Conservation (phyloP, 2,329 filamentous ascomycete species). For the Ophiocordyceps sinensis region DNA sequence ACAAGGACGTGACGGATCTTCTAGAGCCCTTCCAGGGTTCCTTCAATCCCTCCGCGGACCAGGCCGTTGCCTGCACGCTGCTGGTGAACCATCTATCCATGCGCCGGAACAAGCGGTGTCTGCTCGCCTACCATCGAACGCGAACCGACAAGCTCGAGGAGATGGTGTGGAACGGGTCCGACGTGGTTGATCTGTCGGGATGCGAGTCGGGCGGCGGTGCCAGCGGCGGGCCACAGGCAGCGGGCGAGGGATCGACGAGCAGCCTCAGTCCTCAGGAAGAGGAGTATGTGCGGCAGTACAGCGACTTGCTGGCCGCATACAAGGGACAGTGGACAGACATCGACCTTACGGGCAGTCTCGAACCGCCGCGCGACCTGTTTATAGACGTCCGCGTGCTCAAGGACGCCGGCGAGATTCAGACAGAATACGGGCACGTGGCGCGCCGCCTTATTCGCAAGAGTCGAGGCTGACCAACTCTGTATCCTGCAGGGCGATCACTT, state of each 20-base stretch:
- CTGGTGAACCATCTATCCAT: conserved; percentile 91
- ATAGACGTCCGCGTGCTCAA: conserved; percentile 93
- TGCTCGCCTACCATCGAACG: conserved; percentile 86
- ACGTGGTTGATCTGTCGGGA: conserved; percentile 58
- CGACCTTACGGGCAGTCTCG: conserved; percentile 83
- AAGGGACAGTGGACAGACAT: conserved; percentile 99
- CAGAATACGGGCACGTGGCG: conserved; percentile 76
- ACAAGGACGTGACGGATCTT: conserved; percentile 68
- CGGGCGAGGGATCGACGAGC: conserved; percentile 43
- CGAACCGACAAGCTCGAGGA: conserved; percentile 85
- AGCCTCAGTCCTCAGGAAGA: conserved; percentile 91
- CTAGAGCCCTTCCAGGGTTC: conserved; percentile 71
- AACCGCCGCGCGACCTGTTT: conserved; percentile 89
- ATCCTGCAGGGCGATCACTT: conserved; percentile 62
- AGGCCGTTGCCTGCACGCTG: conserved; percentile 72
- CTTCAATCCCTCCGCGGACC: conserved; percentile 74
- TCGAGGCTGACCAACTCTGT: conserved; percentile 6
- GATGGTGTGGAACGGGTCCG: conserved; percentile 80
- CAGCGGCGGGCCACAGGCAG: conserved; percentile 15
- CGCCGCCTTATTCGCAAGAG: background rate
- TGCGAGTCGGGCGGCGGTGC: conserved; percentile 21
- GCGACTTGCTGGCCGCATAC: conserved; percentile 83
- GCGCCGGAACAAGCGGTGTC: conserved; percentile 88
- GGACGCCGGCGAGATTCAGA: conserved; percentile 96
- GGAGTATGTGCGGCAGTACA: conserved; percentile 86